These are phyloP conservation scores for Spongiforma sp. DNA, from an alignment of 1,284 basidiomycete genomes.

Conservation along the genomic window DNA sequence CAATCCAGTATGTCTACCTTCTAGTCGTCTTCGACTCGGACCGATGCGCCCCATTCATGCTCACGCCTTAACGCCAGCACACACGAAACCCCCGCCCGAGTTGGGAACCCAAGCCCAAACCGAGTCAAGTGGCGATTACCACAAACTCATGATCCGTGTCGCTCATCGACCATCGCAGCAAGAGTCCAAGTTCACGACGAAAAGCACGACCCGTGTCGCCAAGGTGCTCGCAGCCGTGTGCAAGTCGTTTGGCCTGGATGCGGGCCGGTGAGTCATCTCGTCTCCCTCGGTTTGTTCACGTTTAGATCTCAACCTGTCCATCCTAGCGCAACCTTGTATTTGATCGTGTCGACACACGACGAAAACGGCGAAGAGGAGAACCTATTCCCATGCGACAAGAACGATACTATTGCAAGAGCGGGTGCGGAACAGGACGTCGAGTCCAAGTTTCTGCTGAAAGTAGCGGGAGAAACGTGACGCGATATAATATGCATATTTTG, in stretches of 20 bases:
- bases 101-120: neutral
- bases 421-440: constrained; percentile 31
- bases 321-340: constrained; percentile 31
- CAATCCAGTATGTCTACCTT: constrained; percentile 17
- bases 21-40: neutral
- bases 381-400: constrained; percentile 33
- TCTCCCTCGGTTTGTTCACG: neutral
- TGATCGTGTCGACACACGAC: constrained; percentile 30
- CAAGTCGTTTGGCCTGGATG: constrained; percentile 46
- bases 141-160: constrained; percentile 40
- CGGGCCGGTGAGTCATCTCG: constrained; percentile 31
- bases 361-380: constrained; percentile 27
- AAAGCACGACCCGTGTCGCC: constrained; percentile 45
- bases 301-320: neutral
- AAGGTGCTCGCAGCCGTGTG: constrained; percentile 50
- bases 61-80: constrained; percentile 2
- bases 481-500: constrained; percentile 1
- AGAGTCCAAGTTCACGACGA: constrained; percentile 48
- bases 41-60: neutral
- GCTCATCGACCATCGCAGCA: constrained; percentile 35
- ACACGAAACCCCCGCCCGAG: constrained; percentile 12
- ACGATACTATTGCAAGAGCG: constrained; percentile 36
- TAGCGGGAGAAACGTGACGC: constrained; percentile 29
- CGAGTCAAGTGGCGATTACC: constrained; percentile 11
- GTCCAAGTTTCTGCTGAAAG: constrained; percentile 31